Percentiles rank a stretch among this genome's conserved stretches.
Conservation (phyloP, 192 early-diverging fungal species). For the Coemansia sp. region DNA sequence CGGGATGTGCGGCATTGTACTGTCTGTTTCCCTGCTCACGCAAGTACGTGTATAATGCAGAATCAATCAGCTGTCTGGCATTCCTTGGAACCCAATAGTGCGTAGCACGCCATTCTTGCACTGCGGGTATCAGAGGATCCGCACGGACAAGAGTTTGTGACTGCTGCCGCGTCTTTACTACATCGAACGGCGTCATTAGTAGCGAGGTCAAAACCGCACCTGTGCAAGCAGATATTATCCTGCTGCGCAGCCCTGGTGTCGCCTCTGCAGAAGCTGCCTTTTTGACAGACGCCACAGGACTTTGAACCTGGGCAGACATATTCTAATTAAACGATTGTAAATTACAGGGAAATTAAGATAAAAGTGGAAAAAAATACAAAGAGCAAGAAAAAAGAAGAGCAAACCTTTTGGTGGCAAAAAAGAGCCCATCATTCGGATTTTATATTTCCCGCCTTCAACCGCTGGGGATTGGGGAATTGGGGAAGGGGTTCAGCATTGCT, state of each 20-base stretch:
- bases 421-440: not conserved
- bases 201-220: conserved; percentile 84
- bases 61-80: conserved; percentile 24
- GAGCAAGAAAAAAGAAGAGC: not conserved
- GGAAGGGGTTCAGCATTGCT: too few relatives aligned
- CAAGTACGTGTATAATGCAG: conserved; percentile 12
- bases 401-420: not conserved
- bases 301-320: not conserved
- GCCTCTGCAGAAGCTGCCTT: conserved; percentile 1
- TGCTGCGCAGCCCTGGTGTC: conserved; percentile 42
- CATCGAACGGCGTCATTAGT: conserved; percentile 49
- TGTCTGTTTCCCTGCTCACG: conserved; percentile 3
- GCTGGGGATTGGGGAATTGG: too few relatives aligned
- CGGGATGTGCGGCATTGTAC: not conserved
- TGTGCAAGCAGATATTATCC: conserved; percentile 76
- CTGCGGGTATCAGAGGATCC: conserved; percentile 29
- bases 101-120: conserved; percentile 26
- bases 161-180: conserved; percentile 35
- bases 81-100: conserved; percentile 26
- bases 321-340: not conserved
- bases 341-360: not conserved
- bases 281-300: not conserved
- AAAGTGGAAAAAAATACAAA: not conserved
- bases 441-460: too few relatives aligned
- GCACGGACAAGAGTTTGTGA: conserved; percentile 30